phyloP scores from a whole-genome alignment of 768 basidiomycete species.

The Mycena crocata region DNA sequence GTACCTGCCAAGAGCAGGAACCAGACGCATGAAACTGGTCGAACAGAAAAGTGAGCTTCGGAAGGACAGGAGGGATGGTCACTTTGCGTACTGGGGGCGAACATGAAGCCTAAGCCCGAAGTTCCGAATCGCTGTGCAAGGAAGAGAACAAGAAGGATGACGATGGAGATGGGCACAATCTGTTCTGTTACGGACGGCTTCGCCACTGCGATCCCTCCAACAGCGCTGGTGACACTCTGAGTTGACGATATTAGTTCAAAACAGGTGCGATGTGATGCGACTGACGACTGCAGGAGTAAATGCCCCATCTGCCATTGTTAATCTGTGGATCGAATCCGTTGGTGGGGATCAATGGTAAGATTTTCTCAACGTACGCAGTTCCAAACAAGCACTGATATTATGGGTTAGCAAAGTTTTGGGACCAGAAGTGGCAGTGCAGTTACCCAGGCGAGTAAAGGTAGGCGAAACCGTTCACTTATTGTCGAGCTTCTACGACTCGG shows the following conservation, averaged over 20 bases:
- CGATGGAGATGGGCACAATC: constrained; percentile 71
- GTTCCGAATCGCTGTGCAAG: constrained; percentile 72
- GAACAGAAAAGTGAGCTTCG: background rate
- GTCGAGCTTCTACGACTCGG: constrained; percentile 31
- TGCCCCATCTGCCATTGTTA: constrained; percentile 77
- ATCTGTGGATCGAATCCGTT: constrained; percentile 38
- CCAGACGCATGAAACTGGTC: constrained; percentile 66
- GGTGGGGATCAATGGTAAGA: background rate
- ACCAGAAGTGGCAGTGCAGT: constrained; percentile 28
- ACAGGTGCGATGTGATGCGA: background rate
- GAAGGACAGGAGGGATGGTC: background rate
- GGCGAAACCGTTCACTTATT: constrained; percentile 49
- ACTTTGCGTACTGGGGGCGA: constrained; percentile 61
- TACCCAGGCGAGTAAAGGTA: constrained; percentile 70
- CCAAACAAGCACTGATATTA: constrained; percentile 65
- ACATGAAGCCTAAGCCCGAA: constrained; percentile 58
- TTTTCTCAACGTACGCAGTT: constrained; percentile 54
- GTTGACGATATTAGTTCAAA: background rate
- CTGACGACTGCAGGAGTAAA: constrained; percentile 73
- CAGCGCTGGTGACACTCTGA: constrained; percentile 68
- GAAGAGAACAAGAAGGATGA: constrained; percentile 68
- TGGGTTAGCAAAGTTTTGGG: background rate
- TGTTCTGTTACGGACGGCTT: constrained; percentile 58
- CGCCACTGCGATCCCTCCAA: constrained; percentile 75
- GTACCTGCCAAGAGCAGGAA: constrained; percentile 61